Conservation (phyloP, 257 asterid genomes). For the Agastache rugosa region DNA sequence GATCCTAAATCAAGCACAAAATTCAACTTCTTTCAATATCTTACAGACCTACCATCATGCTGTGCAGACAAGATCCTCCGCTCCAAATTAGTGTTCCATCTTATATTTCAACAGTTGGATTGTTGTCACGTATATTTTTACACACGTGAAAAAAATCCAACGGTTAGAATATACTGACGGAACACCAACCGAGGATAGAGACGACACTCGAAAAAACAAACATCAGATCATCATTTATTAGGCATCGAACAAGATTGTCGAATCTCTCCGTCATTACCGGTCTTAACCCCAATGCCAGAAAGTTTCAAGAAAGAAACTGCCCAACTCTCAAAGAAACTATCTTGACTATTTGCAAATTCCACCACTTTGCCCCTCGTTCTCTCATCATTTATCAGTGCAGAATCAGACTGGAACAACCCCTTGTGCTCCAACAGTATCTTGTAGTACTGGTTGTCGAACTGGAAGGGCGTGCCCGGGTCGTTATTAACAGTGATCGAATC, state of each 20-base stretch:
- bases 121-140: background rate
- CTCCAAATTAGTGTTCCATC: too few species aligned
- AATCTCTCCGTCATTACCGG: slow-evolving; percentile 57
- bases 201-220: background rate
- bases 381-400: slow-evolving; percentile 54
- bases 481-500: slow-evolving; percentile 53
- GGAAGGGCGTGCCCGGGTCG: slow-evolving; percentile 64
- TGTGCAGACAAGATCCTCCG: too few species aligned
- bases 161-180: too few species aligned
- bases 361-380: slow-evolving; percentile 51
- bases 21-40: too few species aligned
- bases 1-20: too few species aligned
- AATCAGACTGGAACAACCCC: slow-evolving; percentile 81
- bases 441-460: slow-evolving; percentile 69
- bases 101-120: background rate
- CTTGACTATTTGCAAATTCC: slow-evolving; percentile 57
- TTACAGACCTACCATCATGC: too few species aligned
- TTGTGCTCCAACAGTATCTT: slow-evolving; percentile 53
- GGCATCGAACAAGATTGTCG: slow-evolving; percentile 54
- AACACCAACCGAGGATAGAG: background rate
- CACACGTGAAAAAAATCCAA: background rate
- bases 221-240: slow-evolving; percentile 39
- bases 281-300: slow-evolving; percentile 58
- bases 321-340: slow-evolving; percentile 62
- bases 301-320: slow-evolving; percentile 59